Evolutionary conservation across 2,329 filamentous ascomycete species (phyloP).

Genomic region (Alternaria ethzedia): DNA sequence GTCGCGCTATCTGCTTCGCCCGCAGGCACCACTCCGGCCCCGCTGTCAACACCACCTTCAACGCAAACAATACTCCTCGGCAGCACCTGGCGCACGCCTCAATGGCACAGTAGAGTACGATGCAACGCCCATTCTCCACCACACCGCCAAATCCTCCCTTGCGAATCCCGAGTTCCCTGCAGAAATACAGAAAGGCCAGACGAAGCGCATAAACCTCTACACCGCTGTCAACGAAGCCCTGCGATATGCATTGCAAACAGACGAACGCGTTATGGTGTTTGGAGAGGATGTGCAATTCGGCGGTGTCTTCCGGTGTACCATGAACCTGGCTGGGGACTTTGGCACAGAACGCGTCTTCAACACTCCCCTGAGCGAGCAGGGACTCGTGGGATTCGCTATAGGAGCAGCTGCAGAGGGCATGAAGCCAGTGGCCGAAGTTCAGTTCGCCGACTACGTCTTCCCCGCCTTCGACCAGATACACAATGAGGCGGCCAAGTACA

Average conservation of each 20-base stretch:
- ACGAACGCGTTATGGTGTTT: conserved; percentile 88
- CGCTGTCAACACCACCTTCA: conserved; percentile 28
- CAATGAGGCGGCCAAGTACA: conserved; percentile 88
- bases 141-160: conserved; percentile 76
- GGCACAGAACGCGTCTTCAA: conserved; percentile 93
- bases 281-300: conserved; percentile 98
- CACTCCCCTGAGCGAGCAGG: conserved; percentile 91
- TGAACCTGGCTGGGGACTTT: conserved; percentile 87
- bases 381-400: conserved; percentile 91
- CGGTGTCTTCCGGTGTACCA: conserved; percentile 93
- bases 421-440: conserved; percentile 91
- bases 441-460: conserved; percentile 94
- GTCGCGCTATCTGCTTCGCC: conserved; percentile 38
- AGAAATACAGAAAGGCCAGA: conserved; percentile 69
- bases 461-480: conserved; percentile 94
- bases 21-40: conserved; percentile 33
- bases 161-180: conserved; percentile 73
- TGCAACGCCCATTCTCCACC: conserved; percentile 79
- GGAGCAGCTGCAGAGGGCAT: conserved; percentile 89
- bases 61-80: conserved; percentile 55
- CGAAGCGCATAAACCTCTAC: conserved; percentile 90
- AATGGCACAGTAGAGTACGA: conserved; percentile 90
- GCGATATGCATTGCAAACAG: conserved; percentile 77
- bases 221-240: conserved; percentile 93
- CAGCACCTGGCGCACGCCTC: conserved; percentile 63